Evolutionary conservation across 2,329 filamentous ascomycete species (phyloP), one percentile per base, ranked within the genome.

Genomic region (Dactylellina drechsleri): DNA sequence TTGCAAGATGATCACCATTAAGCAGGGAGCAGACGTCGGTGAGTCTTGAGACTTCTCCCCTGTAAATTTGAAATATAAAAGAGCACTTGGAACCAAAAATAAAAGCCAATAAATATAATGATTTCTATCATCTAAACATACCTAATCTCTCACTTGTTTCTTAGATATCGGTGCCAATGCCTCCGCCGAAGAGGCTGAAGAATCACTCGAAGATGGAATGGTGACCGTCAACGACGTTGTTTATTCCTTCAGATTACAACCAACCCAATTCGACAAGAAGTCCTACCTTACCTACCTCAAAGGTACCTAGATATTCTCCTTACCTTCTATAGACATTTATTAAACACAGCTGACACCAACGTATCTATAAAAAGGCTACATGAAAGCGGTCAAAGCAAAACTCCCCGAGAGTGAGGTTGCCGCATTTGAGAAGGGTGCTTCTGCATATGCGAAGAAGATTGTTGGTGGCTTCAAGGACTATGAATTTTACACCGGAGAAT

Each of bases 91-190:
- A n/a, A n/a, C 13, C 43, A 47, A 18, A 2, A 47, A 16, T 47
- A 47, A 47, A 36, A 36, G 10, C 5, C 5, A 7, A 7, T 36
- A 10, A 3, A 36, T 36, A 36, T 36, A 3, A 7, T 10, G 10
- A 36, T 7, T 4, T 10, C 31, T 36, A 36, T 36, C 6, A 36
- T 36, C 31, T 36, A 36, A 36, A 36, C 31, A 36, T 36, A 10
- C 10, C 10, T 23, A 23, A 23, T 7, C 2, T 5, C 6, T 57
- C 15, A 26, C 20, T 10, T 4, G n/a, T 40, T n/a, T 26, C 31
- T 36, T 68, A 92, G 91, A 95, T 83, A 95, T 87, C 81, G 95
- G 95, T 83, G 95, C 93, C 86, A 99, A 99, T 85, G 92, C 95
- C 80, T 98, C 94, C 80, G 93, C 95, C 77, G 95, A 98, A 86